Percentiles rank a stretch among this genome's conserved stretches.
Evolutionary conservation across 805 yeast genomes (phyloP).

Genomic region (Brettanomyces nanus): DNA sequence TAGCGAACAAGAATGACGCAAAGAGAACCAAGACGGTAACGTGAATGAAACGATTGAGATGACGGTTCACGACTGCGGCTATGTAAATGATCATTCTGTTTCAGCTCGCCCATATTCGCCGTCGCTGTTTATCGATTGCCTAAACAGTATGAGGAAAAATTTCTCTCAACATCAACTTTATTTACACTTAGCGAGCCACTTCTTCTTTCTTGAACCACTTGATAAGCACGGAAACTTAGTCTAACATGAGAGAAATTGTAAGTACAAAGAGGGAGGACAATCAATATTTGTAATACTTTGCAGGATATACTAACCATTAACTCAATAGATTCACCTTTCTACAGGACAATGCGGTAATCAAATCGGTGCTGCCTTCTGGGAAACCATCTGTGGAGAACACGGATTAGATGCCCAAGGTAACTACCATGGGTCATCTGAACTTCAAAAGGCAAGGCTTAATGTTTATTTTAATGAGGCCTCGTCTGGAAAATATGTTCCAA

Average conservation of each 20-base stretch:
- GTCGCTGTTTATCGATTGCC: too few relatives aligned
- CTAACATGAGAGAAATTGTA: constrained; percentile 26
- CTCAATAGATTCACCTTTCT: constrained; percentile 80
- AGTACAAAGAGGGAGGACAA: constrained; percentile 10
- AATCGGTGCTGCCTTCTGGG: constrained; percentile 94
- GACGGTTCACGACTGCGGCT: too few relatives aligned
- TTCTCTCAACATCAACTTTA: too few relatives aligned
- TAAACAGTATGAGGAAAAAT: too few relatives aligned
- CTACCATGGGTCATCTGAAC: constrained; percentile 51
- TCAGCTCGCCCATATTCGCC: too few relatives aligned
- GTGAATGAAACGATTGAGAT: too few relatives aligned
- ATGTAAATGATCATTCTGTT: too few relatives aligned
- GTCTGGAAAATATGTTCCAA: constrained; percentile 84
- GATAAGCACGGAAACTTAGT: not conserved
- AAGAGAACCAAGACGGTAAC: too few relatives aligned
- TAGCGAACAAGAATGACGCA: too few relatives aligned
- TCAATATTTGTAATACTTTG: too few relatives aligned
- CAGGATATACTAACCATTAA: too few relatives aligned
- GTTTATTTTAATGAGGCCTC: constrained; percentile 87
- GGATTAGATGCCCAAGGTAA: constrained; percentile 71
- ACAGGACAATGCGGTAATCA: constrained; percentile 99
- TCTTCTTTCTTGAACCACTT: not conserved
- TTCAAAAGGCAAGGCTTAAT: constrained; percentile 47
- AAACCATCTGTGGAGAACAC: constrained; percentile 83
- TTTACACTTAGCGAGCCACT: too few relatives aligned